These are phyloP conservation scores for Plasmodium cynomolgi DNA, from an alignment of 169 alveolate genomes.

Conservation along the genomic window DNA sequence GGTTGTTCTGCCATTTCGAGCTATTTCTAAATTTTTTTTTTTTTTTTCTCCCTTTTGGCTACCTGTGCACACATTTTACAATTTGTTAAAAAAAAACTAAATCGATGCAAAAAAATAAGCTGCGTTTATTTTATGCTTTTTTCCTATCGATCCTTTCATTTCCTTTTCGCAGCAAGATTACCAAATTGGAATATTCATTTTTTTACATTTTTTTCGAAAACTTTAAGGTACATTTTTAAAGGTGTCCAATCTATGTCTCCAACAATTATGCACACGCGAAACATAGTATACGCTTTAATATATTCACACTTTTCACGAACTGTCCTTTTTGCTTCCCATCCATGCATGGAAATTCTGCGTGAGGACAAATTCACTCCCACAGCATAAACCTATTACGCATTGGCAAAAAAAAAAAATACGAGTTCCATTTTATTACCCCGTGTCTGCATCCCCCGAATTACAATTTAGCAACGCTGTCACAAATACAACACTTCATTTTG, in stretches of 20 bases:
- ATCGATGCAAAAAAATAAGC: slow-evolving; percentile 1
- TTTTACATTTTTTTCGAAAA: slow-evolving; percentile 31
- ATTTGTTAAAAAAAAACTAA: slow-evolving; percentile 3
- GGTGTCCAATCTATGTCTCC: not conserved
- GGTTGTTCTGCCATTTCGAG: slow-evolving; percentile 4
- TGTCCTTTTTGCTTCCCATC: not conserved
- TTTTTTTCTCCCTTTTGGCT: slow-evolving; percentile 24
- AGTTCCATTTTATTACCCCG: not conserved
- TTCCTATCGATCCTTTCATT: not conserved
- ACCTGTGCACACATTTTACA: slow-evolving; percentile 23
- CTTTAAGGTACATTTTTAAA: slow-evolving; percentile 22
- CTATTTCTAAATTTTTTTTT: slow-evolving; percentile 28
- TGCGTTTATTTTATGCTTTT: slow-evolving; percentile 6
- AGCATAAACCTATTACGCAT: not conserved
- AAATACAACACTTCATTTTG: not conserved
- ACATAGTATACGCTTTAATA: not conserved
- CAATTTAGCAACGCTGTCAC: not conserved
- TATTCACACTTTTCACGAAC: not conserved
- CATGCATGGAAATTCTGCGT: not conserved
- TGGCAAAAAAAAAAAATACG: not conserved
- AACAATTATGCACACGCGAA: not conserved
- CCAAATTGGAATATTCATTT: slow-evolving; percentile 1
- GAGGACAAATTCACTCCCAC: not conserved
- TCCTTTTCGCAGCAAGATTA: not conserved
- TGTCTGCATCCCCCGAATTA: not conserved